These are phyloP conservation scores for Volutella citrinella DNA, from an alignment of 2,329 filamentous ascomycete genomes.

Conservation along the genomic window DNA sequence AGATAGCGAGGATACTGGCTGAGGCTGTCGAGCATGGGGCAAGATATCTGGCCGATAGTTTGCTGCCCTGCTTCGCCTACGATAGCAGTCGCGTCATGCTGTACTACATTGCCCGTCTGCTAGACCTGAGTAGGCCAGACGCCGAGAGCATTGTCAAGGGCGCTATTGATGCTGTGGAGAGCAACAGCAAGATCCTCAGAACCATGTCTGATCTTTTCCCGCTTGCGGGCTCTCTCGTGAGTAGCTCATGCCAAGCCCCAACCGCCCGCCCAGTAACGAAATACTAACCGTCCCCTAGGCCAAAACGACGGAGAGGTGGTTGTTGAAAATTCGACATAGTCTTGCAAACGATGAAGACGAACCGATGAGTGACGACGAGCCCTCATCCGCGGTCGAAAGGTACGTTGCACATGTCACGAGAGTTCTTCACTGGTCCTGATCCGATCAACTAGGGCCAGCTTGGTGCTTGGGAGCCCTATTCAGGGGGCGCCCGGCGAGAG, in stretches of 20 bases:
- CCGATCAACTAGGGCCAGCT: too few relatives aligned
- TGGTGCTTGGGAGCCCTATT: conserved; percentile 15
- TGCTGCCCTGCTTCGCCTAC: conserved; percentile 45
- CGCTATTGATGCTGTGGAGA: conserved; percentile 38
- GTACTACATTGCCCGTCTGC: conserved; percentile 43
- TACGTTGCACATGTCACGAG: too few relatives aligned
- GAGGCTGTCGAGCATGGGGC: conserved; percentile 40
- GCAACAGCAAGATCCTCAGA: conserved; percentile 34
- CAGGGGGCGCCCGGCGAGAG: conserved; percentile 19
- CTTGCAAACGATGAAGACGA: conserved; percentile 25
- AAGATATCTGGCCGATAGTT: conserved; percentile 39
- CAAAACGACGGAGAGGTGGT: conserved; percentile 37
- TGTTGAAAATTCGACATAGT: conserved; percentile 35
- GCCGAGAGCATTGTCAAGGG: conserved; percentile 34
- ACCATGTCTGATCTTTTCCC: conserved; percentile 38
- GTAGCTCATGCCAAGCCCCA: conserved; percentile 14
- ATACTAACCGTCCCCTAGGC: conserved; percentile 22
- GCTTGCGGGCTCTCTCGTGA: conserved; percentile 36
- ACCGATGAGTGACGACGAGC: conserved; percentile 22
- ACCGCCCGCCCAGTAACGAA: too few relatives aligned
- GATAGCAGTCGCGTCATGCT: conserved; percentile 47
- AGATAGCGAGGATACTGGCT: conserved; percentile 36
- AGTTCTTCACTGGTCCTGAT: too few relatives aligned
- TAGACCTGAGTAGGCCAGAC: conserved; percentile 34
- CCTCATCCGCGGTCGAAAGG: conserved; percentile 14